Conservation (phyloP, 176 grass and related monocot species). For the Carex kokanica region DNA sequence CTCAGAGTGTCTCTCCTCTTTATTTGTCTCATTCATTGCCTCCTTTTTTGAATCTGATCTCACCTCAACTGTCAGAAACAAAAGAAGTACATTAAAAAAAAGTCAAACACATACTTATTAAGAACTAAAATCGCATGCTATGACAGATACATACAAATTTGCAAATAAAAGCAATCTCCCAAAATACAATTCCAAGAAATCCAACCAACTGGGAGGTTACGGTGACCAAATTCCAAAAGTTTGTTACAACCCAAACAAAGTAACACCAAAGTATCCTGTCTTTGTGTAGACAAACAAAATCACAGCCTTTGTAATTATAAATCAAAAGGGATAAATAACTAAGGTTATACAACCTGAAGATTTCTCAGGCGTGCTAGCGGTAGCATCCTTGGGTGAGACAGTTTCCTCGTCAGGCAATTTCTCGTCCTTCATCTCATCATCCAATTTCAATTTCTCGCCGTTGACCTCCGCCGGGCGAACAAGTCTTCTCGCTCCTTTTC, state of each 20-base stretch:
- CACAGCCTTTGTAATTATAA: background rate
- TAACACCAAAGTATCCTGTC: background rate
- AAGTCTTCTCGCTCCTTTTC: background rate
- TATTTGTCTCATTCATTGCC: background rate
- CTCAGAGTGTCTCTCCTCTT: background rate
- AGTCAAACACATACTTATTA: background rate
- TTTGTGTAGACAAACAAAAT: background rate
- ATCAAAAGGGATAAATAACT: background rate
- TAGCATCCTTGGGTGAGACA: background rate
- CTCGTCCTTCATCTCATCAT: background rate
- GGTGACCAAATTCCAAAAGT: background rate
- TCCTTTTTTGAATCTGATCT: conserved; percentile 15
- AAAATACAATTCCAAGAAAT: background rate
- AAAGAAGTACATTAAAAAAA: background rate
- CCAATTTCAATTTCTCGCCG: background rate
- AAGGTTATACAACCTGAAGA: background rate
- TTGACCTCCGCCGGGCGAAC: conserved; percentile 1
- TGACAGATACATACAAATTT: background rate
- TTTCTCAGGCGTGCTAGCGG: background rate
- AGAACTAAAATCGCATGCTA: background rate
- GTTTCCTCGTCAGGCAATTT: background rate
- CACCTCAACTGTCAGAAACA: background rate
- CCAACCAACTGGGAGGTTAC: background rate
- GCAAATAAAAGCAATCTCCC: background rate
- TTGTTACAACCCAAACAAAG: background rate